These are phyloP conservation scores for Calocybe indica DNA, from an alignment of 768 basidiomycete genomes.

Conservation along the genomic window DNA sequence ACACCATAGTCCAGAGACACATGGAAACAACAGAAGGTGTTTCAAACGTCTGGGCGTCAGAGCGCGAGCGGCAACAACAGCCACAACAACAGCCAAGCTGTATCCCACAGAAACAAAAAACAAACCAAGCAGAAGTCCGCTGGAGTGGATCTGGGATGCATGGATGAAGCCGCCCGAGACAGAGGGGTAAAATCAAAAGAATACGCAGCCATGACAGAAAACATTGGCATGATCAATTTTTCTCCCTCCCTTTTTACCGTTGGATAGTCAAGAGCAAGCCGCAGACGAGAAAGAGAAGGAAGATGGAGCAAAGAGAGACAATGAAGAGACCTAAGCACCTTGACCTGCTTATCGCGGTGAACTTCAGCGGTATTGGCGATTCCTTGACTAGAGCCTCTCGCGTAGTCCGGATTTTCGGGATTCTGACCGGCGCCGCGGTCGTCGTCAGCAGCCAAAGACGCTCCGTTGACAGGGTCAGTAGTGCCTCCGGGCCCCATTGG, in stretches of 20 bases:
- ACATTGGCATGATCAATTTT: slow-evolving; percentile 29
- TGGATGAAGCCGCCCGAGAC: slow-evolving; percentile 11
- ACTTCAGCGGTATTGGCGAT: slow-evolving; percentile 37
- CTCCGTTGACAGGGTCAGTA: slow-evolving; percentile 39
- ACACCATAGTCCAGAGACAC: slow-evolving; percentile 54
- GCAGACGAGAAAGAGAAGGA: slow-evolving; percentile 9
- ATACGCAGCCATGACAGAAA: slow-evolving; percentile 25
- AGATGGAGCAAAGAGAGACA: slow-evolving; percentile 18
- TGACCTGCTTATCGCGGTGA: slow-evolving; percentile 73
- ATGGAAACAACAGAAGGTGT: slow-evolving; percentile 42
- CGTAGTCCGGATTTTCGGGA: slow-evolving; percentile 45
- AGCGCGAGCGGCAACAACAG: no score
- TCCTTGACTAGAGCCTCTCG: slow-evolving; percentile 41
- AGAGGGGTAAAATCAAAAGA: slow-evolving; percentile 27
- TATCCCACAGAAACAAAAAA: not conserved
- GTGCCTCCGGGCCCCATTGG: slow-evolving; percentile 33
- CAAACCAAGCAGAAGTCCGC: not conserved
- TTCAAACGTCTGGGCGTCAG: no score
- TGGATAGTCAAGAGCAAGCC: slow-evolving; percentile 10
- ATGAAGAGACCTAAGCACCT: slow-evolving; percentile 78
- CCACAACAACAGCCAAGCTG: no score
- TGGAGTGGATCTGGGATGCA: no score
- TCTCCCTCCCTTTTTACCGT: slow-evolving; percentile 12
- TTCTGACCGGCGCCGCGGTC: slow-evolving; percentile 40
- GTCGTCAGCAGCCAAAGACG: slow-evolving; percentile 44